Base-by-base conservation (phyloP, 208 protist species). In the Crithidia acanthocephali region DNA sequence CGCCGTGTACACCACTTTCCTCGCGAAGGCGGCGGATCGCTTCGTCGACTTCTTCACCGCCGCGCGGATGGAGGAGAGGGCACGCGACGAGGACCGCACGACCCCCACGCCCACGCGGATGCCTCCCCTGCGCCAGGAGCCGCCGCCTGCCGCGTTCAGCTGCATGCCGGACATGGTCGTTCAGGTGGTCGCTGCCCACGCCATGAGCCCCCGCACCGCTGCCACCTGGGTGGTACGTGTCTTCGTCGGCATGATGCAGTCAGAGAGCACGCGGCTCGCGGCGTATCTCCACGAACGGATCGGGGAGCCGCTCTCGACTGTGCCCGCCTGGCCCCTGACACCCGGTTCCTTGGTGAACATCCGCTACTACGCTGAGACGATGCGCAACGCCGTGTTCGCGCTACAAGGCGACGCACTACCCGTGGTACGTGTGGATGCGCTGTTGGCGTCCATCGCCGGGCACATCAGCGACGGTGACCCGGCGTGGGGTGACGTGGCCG, bases 151-250 rank as follows among this genome's bases (percentile, higher is more conserved):
- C 6, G 2, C 55, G 28, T n/a, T 60, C 16, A 33, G 2, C 13
- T 55, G 65, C 23, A 22, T 76, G 25, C 71, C 71, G n/a, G 62
- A 70, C 32, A 56, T 76, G 18, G n/a, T 70, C 25, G 16, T 59
- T 18, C 71, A 76, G 56, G 58, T 60, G 33, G 58, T 77, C 8
- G 27, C 42, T 27, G 44, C 40, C 16, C 64, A 77, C 32, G 44
- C 15, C 32, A 77, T 77, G 72, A 20, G 30, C 10, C 63, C 64
- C 4, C 47, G 47, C 47, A 77, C 72, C 1, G 72, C 72, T 5
- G 40, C 72, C 9, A 23, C 22, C 10, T 77, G 72, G 72, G 64
- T 77, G 23, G 55, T 77, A 47, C 72, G 58, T 23, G 64, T 72
- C 0, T 77, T 35, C 30, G 63, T 76, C 2, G 63, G 37, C 15